Evolutionary conservation across 495 filamentous ascomycete species (phyloP), one percentile per base, ranked within the genome.

Genomic region (Xylaria telfairii): DNA sequence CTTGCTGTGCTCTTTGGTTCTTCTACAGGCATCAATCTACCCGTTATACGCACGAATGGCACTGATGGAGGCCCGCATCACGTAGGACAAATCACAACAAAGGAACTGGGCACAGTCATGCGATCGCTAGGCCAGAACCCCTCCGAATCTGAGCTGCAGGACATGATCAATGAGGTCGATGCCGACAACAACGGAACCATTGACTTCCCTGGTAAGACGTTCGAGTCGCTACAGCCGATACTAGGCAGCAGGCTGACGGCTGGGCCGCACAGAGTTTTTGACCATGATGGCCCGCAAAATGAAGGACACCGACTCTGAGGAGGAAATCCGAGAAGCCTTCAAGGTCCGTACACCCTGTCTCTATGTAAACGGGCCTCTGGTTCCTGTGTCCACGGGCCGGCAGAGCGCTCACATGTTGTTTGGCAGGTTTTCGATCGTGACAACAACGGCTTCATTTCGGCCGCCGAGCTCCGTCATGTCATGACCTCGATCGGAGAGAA

Each of bases 251-350:
- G 49, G 72, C 79, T 84, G 71, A 83, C 77, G 37, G 69, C 39
- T 19, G 21, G 39, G 73, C 73, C 68, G 65, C 68, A 67, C 76
- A 97, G 96, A 99, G 75, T 99, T 99, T 86, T 88, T 98, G 68
- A 98, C 96, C 70, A 99, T 98, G 96, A 99, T 99, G 96, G 96
- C 96, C 65, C 91, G 96, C 77, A 98, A 98, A 87, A 99, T 99
- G 96, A 99, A 98, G 89, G 96, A 98, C 78, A 98, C 96, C 75
- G 96, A 98, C 78, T 98, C 95, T 62, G 96, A 99, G 86, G 96
- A 98, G 86, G 96, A 99, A 83, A 98, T 99, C 79, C 92, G 96
- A 76, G 93, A 97, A 81, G 93, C 85, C 1, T 86, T 87, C 81
- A 86, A 85, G 80, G 81, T 86, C 42, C 42, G 77, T 68, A 17